Evolutionary conservation across 2,329 filamentous ascomycete species (phyloP).

Genomic region (Cryphonectria carpinicola): DNA sequence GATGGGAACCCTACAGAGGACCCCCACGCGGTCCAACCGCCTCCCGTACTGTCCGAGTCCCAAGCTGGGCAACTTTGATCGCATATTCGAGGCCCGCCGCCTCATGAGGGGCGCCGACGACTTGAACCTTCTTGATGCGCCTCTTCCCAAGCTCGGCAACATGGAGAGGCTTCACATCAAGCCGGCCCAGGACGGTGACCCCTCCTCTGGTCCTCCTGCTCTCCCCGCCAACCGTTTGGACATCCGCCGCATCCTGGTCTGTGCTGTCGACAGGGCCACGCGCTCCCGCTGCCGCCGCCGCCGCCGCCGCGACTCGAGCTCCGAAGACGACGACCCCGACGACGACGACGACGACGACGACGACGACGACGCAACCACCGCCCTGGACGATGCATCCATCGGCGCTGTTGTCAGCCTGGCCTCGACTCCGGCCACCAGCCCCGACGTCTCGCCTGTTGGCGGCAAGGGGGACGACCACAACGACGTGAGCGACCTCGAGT

Average conservation of each 20-base stretch:
- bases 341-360: too few relatives aligned
- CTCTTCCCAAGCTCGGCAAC: conserved; percentile 26
- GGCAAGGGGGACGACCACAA: conserved; percentile 12
- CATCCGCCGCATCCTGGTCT: neutral
- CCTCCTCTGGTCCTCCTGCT: neutral
- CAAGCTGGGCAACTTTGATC: neutral
- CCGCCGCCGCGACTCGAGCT: neutral
- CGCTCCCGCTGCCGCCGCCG: neutral
- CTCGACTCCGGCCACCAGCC: conserved; percentile 14
- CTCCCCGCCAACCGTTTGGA: neutral
- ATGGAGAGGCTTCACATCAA: neutral
- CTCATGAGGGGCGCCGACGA: neutral
- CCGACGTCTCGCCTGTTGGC: conserved; percentile 1
- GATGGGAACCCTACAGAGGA: neutral
- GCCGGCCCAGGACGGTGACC: neutral
- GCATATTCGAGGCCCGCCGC: neutral
- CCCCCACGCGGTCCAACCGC: neutral
- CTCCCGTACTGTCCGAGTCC: neutral
- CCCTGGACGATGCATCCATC: neutral
- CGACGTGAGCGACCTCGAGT: conserved; percentile 9
- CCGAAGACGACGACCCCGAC: neutral
- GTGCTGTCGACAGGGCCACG: neutral
- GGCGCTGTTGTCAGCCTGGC: neutral
- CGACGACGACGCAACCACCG: neutral
- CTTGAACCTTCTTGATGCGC: conserved; percentile 13